These are phyloP conservation scores for Pelargonium australe DNA, from an alignment of 441 rosid species.

Conservation along the genomic window DNA sequence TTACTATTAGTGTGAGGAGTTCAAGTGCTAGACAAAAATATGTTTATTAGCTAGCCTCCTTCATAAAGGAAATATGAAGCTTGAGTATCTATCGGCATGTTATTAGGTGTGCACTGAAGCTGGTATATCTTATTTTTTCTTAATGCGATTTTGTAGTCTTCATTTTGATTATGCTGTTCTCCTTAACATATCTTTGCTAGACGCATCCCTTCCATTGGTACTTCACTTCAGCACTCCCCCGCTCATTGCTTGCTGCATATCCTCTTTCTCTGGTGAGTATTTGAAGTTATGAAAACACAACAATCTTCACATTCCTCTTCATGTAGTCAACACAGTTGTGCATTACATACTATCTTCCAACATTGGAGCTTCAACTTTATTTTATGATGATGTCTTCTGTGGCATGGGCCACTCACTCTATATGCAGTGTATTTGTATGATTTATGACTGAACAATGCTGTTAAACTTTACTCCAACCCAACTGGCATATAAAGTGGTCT, in stretches of 20 bases:
- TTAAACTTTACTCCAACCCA: too few relatives aligned
- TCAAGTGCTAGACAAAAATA: not conserved
- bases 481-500: too few relatives aligned
- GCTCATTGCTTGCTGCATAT: constrained; percentile 72
- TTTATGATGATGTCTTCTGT: not conserved
- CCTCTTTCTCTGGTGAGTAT: constrained; percentile 79
- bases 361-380: constrained; percentile 3
- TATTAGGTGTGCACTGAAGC: not conserved
- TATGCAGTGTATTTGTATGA: too few relatives aligned
- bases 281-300: constrained; percentile 15
- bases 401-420: not conserved
- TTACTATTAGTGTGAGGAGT: not conserved
- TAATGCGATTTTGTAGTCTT: not conserved
- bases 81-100: not conserved
- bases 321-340: not conserved
- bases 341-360: constrained; percentile 9
- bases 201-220: constrained; percentile 90
- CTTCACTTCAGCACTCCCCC: constrained; percentile 96
- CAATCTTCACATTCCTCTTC: not conserved
- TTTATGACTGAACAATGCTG: too few relatives aligned
- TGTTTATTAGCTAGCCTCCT: not conserved
- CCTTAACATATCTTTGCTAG: constrained; percentile 40
- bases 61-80: not conserved
- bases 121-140: not conserved
- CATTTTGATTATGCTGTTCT: constrained; percentile 16